Percentiles rank a stretch among this genome's conserved stretches.
phyloP scores from a whole-genome alignment of 441 rosid genomes.

The Adansonia madagascariensis region DNA sequence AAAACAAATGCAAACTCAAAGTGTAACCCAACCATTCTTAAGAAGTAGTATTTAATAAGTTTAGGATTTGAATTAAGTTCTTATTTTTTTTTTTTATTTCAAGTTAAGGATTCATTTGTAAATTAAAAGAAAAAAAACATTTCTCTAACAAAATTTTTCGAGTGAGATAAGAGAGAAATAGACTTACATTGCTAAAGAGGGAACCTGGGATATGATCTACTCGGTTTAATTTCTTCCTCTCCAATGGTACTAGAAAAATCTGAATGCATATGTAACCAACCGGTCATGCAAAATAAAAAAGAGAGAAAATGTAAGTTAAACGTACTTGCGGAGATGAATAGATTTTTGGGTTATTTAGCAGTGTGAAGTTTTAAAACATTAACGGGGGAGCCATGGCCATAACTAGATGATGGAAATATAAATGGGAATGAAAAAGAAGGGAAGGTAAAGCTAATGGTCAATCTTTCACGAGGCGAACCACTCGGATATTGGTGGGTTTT shows the following conservation, averaged over 20 bases:
- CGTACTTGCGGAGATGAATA: too few relatives aligned
- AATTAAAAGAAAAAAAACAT: too few relatives aligned
- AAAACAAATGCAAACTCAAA: too few relatives aligned
- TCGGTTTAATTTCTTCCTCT: background rate
- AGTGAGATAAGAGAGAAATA: background rate
- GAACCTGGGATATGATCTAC: background rate
- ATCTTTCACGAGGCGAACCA: constrained; percentile 24
- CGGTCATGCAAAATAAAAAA: too few relatives aligned
- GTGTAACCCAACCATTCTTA: too few relatives aligned
- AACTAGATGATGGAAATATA: background rate
- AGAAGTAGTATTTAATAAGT: too few relatives aligned
- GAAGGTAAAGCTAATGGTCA: constrained; percentile 47
- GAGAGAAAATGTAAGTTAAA: background rate
- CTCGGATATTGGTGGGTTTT: background rate
- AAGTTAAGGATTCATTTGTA: background rate
- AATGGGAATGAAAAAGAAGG: constrained; percentile 26
- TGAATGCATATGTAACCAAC: background rate
- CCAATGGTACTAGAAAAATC: background rate
- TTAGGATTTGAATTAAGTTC: too few relatives aligned
- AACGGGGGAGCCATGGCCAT: background rate
- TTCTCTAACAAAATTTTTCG: background rate
- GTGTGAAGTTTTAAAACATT: too few relatives aligned
- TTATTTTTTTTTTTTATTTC: too few relatives aligned
- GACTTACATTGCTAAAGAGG: background rate
- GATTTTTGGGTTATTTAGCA: background rate